Percentiles rank a stretch among this genome's conserved stretches.
phyloP scores from a whole-genome alignment of 177 flowering plant species.

The Telopea speciosissima region DNA sequence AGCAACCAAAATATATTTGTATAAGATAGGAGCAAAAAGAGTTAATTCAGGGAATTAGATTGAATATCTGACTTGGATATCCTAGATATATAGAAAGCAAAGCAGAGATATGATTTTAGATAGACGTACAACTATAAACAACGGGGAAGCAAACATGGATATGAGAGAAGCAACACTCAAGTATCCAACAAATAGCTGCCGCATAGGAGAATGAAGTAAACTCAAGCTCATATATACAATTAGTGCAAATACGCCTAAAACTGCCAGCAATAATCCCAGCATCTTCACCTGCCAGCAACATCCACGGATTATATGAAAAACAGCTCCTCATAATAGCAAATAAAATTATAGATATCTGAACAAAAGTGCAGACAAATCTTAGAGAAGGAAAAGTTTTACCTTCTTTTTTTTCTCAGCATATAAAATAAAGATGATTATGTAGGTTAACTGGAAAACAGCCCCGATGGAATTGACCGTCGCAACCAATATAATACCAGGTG shows the following conservation, averaged over 20 bases:
- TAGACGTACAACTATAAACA: slow-evolving; percentile 72
- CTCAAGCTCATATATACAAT: slow-evolving; percentile 54
- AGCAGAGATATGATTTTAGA: background rate
- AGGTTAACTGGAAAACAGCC: slow-evolving; percentile 66
- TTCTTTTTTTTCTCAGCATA: slow-evolving; percentile 58
- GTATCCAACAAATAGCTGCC: slow-evolving; percentile 60
- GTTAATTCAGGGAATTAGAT: background rate
- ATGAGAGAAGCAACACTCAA: slow-evolving; percentile 69
- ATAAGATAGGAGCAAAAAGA: background rate
- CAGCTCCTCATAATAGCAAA: background rate
- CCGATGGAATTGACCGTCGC: slow-evolving; percentile 81
- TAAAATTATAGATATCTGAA: background rate
- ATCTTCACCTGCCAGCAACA: slow-evolving; percentile 50
- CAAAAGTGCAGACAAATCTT: slow-evolving; percentile 2
- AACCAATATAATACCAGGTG: slow-evolving; percentile 46
- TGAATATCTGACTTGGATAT: background rate
- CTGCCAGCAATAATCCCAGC: slow-evolving; percentile 48
- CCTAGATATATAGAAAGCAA: slow-evolving; percentile 3
- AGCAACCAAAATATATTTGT: slow-evolving; percentile 10
- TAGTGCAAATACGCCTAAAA: slow-evolving; percentile 36
- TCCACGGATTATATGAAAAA: background rate
- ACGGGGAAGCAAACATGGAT: slow-evolving; percentile 95
- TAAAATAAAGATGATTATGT: slow-evolving; percentile 48
- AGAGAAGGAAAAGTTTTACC: slow-evolving; percentile 30
- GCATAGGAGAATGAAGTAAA: slow-evolving; percentile 20